These are phyloP conservation scores for Euphorbia lathyris DNA, from an alignment of 345 rosid genomes.

Conservation along the genomic window DNA sequence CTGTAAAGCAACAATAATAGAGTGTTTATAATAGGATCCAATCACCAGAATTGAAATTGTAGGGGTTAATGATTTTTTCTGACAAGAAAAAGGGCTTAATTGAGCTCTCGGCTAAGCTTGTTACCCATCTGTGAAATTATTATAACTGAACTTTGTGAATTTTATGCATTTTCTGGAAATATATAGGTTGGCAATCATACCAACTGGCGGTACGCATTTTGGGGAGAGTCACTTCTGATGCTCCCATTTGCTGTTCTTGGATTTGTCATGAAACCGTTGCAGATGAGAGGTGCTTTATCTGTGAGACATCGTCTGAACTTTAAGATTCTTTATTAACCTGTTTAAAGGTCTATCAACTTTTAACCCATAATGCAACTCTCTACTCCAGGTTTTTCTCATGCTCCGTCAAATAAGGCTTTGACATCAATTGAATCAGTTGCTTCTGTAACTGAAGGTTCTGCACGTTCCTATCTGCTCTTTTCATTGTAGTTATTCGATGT, in stretches of 20 bases:
- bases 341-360: not conserved
- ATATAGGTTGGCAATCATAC: conserved; percentile 21
- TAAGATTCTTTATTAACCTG: not conserved
- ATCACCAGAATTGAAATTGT: not conserved
- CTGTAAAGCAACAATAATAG: too few species aligned
- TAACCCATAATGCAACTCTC: not conserved
- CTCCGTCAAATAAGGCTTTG: conserved; percentile 12
- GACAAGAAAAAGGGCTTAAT: not conserved
- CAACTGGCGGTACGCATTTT: conserved; percentile 29
- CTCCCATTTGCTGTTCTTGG: conserved; percentile 31
- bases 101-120: not conserved
- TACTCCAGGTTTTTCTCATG: conserved; percentile 15
- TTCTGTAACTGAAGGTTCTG: conserved; percentile 8
- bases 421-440: not conserved
- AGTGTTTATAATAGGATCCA: too few species aligned
- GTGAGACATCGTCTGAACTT: not conserved
- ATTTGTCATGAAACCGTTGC: conserved; percentile 27
- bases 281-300: conserved; percentile 18
- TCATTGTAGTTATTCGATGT: not conserved
- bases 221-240: conserved; percentile 28
- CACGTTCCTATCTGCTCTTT: not conserved
- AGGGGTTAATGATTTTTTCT: not conserved
- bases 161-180: not conserved
- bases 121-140: not conserved
- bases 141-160: not conserved